Conservation (phyloP, 805 yeast genomes). For the Metschnikowia amazonensis region DNA sequence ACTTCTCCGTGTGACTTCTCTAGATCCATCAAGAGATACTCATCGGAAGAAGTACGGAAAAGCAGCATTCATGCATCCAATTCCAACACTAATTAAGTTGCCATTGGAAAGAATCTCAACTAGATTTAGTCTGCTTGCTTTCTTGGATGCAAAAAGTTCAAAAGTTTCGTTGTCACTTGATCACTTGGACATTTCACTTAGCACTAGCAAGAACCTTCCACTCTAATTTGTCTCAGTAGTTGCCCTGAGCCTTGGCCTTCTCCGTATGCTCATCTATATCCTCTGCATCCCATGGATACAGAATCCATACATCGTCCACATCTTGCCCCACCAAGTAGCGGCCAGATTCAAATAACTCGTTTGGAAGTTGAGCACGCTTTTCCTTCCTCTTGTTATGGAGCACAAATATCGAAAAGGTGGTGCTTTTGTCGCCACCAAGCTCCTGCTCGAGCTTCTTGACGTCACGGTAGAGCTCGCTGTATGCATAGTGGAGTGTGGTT, state of each 20-base stretch:
- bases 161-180: no score
- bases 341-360: constrained; percentile 54
- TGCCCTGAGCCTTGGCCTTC: constrained; percentile 71
- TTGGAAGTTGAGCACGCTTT: constrained; percentile 69
- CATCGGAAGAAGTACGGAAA: no score
- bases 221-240: no score
- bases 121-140: no score
- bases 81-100: no score
- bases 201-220: no score
- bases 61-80: no score
- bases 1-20: no score
- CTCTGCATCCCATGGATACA: constrained; percentile 82
- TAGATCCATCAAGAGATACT: no score
- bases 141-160: no score
- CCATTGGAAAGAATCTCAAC: no score
- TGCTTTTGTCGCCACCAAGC: constrained; percentile 45
- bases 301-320: constrained; percentile 79
- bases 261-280: constrained; percentile 72
- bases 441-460: constrained; percentile 50
- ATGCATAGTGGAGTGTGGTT: constrained; percentile 77
- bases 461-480: constrained; percentile 70
- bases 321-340: constrained; percentile 70
- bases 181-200: no score
- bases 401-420: constrained; percentile 68
- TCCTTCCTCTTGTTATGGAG: constrained; percentile 72